phyloP scores from a whole-genome alignment of 306 rosid species.

The Prinsepia uniflora region DNA sequence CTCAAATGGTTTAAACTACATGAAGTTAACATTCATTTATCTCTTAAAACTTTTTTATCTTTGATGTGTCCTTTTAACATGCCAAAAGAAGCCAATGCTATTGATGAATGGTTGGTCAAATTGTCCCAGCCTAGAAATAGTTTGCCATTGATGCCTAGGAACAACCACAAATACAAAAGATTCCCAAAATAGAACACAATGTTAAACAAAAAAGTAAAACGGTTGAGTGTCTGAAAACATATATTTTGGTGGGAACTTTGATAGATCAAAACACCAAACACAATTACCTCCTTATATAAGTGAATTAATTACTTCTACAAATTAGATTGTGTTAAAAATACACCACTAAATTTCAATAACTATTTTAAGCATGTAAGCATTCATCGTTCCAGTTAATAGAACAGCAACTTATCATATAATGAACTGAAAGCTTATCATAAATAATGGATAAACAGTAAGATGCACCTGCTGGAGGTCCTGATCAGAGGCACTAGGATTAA shows the following conservation, averaged over 20 bases:
- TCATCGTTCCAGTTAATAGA: constrained; percentile 18
- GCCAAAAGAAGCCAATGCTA: background rate
- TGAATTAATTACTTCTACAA: background rate
- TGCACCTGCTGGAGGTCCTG: constrained; percentile 97
- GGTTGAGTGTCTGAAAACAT: background rate
- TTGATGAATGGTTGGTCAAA: background rate
- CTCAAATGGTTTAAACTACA: background rate
- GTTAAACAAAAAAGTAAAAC: background rate
- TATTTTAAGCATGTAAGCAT: background rate
- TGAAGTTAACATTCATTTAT: no score
- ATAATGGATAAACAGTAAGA: constrained; percentile 14
- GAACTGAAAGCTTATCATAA: background rate
- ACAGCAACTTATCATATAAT: constrained; percentile 9
- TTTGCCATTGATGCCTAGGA: background rate
- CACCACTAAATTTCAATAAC: background rate
- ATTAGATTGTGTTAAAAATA: background rate
- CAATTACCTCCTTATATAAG: background rate
- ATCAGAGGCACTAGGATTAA: constrained; percentile 82
- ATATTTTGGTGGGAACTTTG: background rate
- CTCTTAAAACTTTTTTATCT: background rate
- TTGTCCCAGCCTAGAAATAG: background rate
- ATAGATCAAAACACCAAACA: background rate
- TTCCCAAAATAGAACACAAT: background rate
- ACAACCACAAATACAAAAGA: no score
- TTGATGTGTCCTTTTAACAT: background rate